Evolutionary conservation across 1,139 yeast genomes (phyloP).

Genomic region (Blastobotrys buckinghamii): DNA sequence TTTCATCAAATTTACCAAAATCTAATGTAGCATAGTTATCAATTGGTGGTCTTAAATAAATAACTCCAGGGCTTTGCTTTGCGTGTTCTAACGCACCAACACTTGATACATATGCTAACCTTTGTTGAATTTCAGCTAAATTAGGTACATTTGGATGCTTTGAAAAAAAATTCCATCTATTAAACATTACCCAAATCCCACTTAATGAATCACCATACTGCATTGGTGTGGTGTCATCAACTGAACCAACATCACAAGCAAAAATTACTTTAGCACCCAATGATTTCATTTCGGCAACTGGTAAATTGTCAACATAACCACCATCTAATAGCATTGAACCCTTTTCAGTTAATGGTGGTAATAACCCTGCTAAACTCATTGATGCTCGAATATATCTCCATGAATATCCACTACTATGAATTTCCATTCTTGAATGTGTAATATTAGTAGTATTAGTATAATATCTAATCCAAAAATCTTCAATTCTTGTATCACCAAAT

Average conservation of each 20-base stretch:
- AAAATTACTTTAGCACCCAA: constrained; percentile 83
- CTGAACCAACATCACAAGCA: constrained; percentile 97
- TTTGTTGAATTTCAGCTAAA: constrained; percentile 89
- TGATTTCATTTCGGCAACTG: constrained; percentile 79
- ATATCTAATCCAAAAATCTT: constrained; percentile 90
- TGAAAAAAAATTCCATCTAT: constrained; percentile 89
- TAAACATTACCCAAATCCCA: constrained; percentile 86
- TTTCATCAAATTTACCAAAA: constrained; percentile 87
- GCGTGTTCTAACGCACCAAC: constrained; percentile 90
- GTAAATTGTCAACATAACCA: constrained; percentile 89
- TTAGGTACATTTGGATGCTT: constrained; percentile 84
- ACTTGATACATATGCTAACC: constrained; percentile 91
- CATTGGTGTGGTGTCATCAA: constrained; percentile 89
- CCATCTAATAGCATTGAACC: constrained; percentile 95
- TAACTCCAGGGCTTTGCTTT: constrained; percentile 75
- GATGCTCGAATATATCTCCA: constrained; percentile 96
- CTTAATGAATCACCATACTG: constrained; percentile 87
- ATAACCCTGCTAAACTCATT: constrained; percentile 90
- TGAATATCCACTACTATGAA: constrained; percentile 85
- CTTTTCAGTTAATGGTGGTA: constrained; percentile 75
- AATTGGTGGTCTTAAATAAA: constrained; percentile 92
- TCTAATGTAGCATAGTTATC: constrained; percentile 88
- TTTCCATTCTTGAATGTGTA: constrained; percentile 92
- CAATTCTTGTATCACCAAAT: constrained; percentile 87
- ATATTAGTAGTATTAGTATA: constrained; percentile 94